Evolutionary conservation across 2,329 filamentous ascomycete species (phyloP), one percentile per base, ranked within the genome.

Genomic region (Exutisphaerella laricina): DNA sequence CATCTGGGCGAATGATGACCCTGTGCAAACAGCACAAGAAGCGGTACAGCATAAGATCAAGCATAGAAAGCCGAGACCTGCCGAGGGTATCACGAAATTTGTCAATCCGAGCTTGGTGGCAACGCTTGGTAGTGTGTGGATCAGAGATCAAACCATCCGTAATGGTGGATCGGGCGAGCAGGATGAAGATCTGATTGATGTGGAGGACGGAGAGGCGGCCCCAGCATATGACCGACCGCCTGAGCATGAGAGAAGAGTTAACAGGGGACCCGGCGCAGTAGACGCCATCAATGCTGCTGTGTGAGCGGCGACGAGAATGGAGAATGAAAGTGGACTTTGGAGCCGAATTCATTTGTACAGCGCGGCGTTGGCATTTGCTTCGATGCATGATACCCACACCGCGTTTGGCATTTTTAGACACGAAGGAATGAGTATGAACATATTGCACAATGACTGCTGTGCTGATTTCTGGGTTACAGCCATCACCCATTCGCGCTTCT

Each of bases 61-160:
- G 28, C 32, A 34, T 48, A 31, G 29, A 48, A 35, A 22, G 20
- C n/a, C 1, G 10, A 35, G 6, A n/a, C 12, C 33, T 23, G 5
- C 45, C 21, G 38, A 46, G 33, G 46, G 85, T 90, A 59, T 78
- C 77, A 60, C 81, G 62, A 71, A 70, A 35, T 94, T 88, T 64
- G 70, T 88, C 36, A 92, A 90, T 55, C 87, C 87, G 2, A 90
- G 79, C 60, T 67, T 94, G 8, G 70, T 82, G 3, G 67, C 71
- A 22, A 81, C 82, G 72, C 43, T 62, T 13, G 41, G 51, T 32
- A 48, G 51, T 8, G 51, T 59, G 2, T 61, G 58, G 59, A 61
- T 62, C 26, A 53, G 48, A 5, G 56, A 54, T 16, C 50, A 49
- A 26, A 41, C 32, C 14, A 35, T 42, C 5, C 21, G 32, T 13